phyloP scores from a whole-genome alignment of 2,329 filamentous ascomycete species.

The Aspergillus aculeatus region DNA sequence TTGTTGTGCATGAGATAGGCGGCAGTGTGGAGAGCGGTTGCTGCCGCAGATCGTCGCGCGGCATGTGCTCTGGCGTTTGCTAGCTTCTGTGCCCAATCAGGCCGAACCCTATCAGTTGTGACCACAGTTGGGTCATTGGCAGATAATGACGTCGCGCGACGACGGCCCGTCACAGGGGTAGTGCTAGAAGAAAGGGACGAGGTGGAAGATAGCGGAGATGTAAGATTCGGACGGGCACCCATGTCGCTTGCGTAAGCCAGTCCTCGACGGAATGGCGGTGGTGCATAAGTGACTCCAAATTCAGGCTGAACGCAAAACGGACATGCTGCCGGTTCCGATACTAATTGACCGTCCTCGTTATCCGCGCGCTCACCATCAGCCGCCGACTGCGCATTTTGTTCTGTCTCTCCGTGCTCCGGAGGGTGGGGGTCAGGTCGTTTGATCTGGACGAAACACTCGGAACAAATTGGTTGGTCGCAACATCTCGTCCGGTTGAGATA shows the following conservation, averaged over 20 bases:
- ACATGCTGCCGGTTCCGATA: slow-evolving; percentile 88
- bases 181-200: slow-evolving; percentile 69
- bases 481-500: slow-evolving; percentile 93
- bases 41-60: slow-evolving; percentile 81
- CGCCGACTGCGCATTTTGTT: slow-evolving; percentile 38
- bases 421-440: slow-evolving; percentile 90
- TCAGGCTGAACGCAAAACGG: slow-evolving; percentile 94
- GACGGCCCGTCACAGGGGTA: slow-evolving; percentile 43
- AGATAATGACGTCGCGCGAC: slow-evolving; percentile 69
- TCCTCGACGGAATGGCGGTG: slow-evolving; percentile 84
- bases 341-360: slow-evolving; percentile 59
- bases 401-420: slow-evolving; percentile 66
- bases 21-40: slow-evolving; percentile 90
- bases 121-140: slow-evolving; percentile 82
- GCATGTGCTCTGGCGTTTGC: slow-evolving; percentile 80
- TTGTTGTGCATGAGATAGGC: slow-evolving; percentile 77
- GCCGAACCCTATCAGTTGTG: slow-evolving; percentile 86
- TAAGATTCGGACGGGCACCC: slow-evolving; percentile 50
- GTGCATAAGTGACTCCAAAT: slow-evolving; percentile 92
- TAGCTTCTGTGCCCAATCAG: slow-evolving; percentile 91
- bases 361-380: slow-evolving; percentile 35
- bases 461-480: slow-evolving; percentile 95
- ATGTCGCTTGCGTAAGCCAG: slow-evolving; percentile 64
- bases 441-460: slow-evolving; percentile 98
- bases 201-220: slow-evolving; percentile 80